These are phyloP conservation scores for Coriolopsis trogii DNA, from an alignment of 1,284 basidiomycete genomes.

Conservation along the genomic window DNA sequence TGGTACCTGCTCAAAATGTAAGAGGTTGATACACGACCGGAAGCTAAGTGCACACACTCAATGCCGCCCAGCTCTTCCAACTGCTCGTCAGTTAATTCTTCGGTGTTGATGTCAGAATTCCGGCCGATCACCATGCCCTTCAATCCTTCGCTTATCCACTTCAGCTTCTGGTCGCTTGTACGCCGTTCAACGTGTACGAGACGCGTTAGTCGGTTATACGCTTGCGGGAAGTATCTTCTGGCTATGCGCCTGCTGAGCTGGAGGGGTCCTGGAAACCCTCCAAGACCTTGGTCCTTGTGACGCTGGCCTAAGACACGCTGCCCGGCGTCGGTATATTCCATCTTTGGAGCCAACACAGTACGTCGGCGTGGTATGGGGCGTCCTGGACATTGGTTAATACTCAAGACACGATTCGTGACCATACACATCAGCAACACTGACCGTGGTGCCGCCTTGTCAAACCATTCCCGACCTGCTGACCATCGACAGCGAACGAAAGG, in stretches of 20 bases:
- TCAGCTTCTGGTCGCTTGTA: constrained; percentile 33
- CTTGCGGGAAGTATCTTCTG: constrained; percentile 38
- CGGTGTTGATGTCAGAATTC: constrained; percentile 77
- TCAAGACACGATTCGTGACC: background rate
- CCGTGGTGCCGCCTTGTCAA: constrained; percentile 21
- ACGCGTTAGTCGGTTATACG: constrained; percentile 41
- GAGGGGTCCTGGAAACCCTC: constrained; percentile 51
- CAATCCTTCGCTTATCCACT: constrained; percentile 41
- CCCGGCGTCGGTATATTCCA: constrained; percentile 5
- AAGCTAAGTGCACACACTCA: constrained; percentile 52
- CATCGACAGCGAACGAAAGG: constrained; percentile 6
- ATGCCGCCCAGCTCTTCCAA: constrained; percentile 82
- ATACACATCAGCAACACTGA: constrained; percentile 2
- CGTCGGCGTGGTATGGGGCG: constrained; percentile 21
- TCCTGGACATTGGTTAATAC: constrained; percentile 1
- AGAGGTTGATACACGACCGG: background rate
- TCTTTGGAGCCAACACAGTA: constrained; percentile 20
- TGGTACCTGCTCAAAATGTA: constrained; percentile 21
- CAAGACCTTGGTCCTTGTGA: constrained; percentile 37
- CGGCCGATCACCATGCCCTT: constrained; percentile 57
- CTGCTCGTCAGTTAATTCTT: constrained; percentile 67
- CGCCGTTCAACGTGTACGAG: constrained; percentile 38
- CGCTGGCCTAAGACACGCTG: constrained; percentile 23
- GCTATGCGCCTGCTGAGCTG: constrained; percentile 36
- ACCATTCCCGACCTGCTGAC: background rate